Evolutionary conservation across 2,329 filamentous ascomycete genomes (phyloP).

Genomic region (Penicillium sp.): DNA sequence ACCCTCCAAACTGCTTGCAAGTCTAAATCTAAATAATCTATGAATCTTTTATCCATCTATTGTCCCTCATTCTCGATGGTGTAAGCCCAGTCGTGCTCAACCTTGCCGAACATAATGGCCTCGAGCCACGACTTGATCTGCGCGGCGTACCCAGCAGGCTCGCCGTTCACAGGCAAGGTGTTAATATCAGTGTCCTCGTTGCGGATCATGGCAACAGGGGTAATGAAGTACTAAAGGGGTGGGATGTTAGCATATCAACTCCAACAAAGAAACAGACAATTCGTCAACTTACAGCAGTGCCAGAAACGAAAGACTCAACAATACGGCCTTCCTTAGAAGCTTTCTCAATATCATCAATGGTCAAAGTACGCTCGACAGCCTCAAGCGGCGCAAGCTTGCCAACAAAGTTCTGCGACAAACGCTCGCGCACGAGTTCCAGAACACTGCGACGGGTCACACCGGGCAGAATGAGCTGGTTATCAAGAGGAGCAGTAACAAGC

Average conservation of each 20-base stretch:
- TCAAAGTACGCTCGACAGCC: slow-evolving; percentile 78
- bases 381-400: slow-evolving; percentile 67
- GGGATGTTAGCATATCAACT: slow-evolving; percentile 3
- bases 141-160: slow-evolving; percentile 34
- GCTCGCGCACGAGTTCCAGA: slow-evolving; percentile 66
- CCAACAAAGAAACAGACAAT: neutral
- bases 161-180: slow-evolving; percentile 41
- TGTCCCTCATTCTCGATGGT: slow-evolving; percentile 60
- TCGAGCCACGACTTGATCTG: slow-evolving; percentile 64
- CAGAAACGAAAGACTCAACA: slow-evolving; percentile 80
- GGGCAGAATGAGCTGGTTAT: slow-evolving; percentile 79
- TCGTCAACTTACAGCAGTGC: slow-evolving; percentile 68
- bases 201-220: slow-evolving; percentile 65
- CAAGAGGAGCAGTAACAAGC: slow-evolving; percentile 79
- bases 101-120: slow-evolving; percentile 72
- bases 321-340: slow-evolving; percentile 72
- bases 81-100: slow-evolving; percentile 67
- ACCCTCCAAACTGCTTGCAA: neutral
- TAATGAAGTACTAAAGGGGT: slow-evolving; percentile 63
- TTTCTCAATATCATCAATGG: slow-evolving; percentile 71
- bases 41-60: slow-evolving; percentile 11
- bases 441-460: slow-evolving; percentile 83
- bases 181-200: slow-evolving; percentile 63
- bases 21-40: slow-evolving; percentile 2
- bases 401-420: slow-evolving; percentile 48